Evolutionary conservation across 371 early-diverging fungal species (phyloP).

Genomic region (Dichotomocladium elegans): DNA sequence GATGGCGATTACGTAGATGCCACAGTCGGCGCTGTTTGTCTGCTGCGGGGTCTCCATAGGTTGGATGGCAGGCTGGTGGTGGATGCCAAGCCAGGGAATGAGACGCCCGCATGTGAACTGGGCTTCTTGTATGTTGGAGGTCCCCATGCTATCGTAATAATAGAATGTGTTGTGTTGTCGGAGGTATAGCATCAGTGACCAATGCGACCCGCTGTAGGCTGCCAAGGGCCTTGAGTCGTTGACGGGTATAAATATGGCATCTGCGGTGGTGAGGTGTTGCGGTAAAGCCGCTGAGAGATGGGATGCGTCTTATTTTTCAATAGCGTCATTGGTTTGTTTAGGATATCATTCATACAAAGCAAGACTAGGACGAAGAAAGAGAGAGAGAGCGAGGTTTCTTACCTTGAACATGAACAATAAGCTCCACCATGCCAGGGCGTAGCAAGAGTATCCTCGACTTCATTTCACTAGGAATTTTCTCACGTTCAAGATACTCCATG

Average conservation of each 20-base stretch:
- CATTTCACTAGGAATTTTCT: constrained; percentile 18
- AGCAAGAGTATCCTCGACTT: constrained; percentile 21
- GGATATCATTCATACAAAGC: neutral
- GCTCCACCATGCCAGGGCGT: constrained; percentile 35
- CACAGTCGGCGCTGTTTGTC: constrained; percentile 49
- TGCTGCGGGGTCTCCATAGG: constrained; percentile 43
- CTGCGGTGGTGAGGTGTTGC: constrained; percentile 17
- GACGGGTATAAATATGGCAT: constrained; percentile 41
- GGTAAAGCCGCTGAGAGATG: constrained; percentile 31
- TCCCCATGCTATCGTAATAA: constrained; percentile 45
- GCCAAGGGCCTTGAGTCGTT: constrained; percentile 39
- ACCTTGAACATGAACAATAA: constrained; percentile 36
- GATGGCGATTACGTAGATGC: constrained; percentile 38
- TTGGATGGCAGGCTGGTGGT: constrained; percentile 13
- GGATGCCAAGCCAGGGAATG: constrained; percentile 14
- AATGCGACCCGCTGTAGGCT: constrained; percentile 47
- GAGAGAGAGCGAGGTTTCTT: too few species aligned
- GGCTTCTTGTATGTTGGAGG: constrained; percentile 23
- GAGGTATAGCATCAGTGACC: constrained; percentile 44
- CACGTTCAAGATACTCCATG: constrained; percentile 48
- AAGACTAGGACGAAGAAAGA: too few species aligned
- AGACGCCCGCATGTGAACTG: constrained; percentile 15
- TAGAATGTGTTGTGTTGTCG: constrained; percentile 26
- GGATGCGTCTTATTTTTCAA: constrained; percentile 14
- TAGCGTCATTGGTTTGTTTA: neutral